Evolutionary conservation across 768 basidiomycete species (phyloP).

Genomic region (Amanita rimosa): DNA sequence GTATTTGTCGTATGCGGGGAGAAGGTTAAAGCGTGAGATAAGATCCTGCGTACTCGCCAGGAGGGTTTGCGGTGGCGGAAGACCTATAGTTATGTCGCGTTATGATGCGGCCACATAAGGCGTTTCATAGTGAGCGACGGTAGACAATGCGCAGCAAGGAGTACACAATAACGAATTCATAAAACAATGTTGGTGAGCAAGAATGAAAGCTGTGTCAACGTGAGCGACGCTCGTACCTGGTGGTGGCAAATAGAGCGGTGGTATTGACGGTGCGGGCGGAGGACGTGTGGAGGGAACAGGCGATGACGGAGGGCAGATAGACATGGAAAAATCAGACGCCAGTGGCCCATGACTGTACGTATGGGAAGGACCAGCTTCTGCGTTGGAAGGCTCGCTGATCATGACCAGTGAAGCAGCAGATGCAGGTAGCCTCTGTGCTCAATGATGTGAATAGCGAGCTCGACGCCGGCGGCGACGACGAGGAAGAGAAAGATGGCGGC

Average conservation of each 20-base stretch:
- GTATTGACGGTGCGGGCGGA: conserved; percentile 17
- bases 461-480: conserved; percentile 11
- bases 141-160: neutral
- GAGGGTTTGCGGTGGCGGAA: conserved; percentile 31
- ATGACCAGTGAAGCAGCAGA: conserved; percentile 14
- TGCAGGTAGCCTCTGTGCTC: conserved; percentile 5
- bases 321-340: conserved; percentile 13
- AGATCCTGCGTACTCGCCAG: conserved; percentile 74
- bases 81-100: conserved; percentile 16
- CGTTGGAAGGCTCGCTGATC: conserved; percentile 35
- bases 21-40: conserved; percentile 57
- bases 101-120: neutral
- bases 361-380: conserved; percentile 55
- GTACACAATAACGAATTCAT: neutral
- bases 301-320: conserved; percentile 16
- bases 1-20: conserved; percentile 72
- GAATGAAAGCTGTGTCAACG: neutral
- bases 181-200: neutral
- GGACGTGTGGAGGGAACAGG: conserved; percentile 16
- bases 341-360: conserved; percentile 13
- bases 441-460: conserved; percentile 14
- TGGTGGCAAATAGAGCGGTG: conserved; percentile 28
- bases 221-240: conserved; percentile 22
- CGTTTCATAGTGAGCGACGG: neutral
- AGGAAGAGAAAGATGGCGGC: neutral